Conservation (phyloP, 176 grass and related monocot genomes). For the Carex kokanica region DNA sequence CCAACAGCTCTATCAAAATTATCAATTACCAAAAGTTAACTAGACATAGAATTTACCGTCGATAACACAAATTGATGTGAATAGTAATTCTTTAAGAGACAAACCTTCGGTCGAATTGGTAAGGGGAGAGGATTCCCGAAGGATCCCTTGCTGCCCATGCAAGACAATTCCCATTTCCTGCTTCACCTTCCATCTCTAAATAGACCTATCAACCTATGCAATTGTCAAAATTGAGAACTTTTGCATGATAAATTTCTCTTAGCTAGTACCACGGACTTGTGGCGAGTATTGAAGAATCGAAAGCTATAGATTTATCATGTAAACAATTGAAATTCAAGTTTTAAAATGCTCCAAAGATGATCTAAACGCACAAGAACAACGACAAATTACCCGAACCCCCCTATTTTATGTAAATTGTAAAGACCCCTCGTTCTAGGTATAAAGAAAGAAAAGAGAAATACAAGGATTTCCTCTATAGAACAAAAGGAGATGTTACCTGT, state of each 20-base stretch:
- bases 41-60: not conserved
- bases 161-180: slow-evolving; percentile 25
- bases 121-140: slow-evolving; percentile 26
- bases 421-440: not conserved
- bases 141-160: slow-evolving; percentile 29
- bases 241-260: not conserved
- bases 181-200: slow-evolving; percentile 23
- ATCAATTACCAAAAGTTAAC: not conserved
- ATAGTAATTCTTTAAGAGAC: not conserved
- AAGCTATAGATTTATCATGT: not conserved
- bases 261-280: too few relatives aligned
- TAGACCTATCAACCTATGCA: not conserved
- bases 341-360: not conserved
- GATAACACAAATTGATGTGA: not conserved
- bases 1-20: not conserved
- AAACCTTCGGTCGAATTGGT: slow-evolving; percentile 21
- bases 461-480: not conserved
- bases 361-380: not conserved
- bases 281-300: not conserved
- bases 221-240: not conserved
- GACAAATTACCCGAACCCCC: not conserved
- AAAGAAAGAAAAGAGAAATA: not conserved
- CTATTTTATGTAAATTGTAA: not conserved
- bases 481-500: too few relatives aligned
- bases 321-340: not conserved